Conservation (phyloP, 306 rosid species). For the Heteromeles arbutifolia region DNA sequence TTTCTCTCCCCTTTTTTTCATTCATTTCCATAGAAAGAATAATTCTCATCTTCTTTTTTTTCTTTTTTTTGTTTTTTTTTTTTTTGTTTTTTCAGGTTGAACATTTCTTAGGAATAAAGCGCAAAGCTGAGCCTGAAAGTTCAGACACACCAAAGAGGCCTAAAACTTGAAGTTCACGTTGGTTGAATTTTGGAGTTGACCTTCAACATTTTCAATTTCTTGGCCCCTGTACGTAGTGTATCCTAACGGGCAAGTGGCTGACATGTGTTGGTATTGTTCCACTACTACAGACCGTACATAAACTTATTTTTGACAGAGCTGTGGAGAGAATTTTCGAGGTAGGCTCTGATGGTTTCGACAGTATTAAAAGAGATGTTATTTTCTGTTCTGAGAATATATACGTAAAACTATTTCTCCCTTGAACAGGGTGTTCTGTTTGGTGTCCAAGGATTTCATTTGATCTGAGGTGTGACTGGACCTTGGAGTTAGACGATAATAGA, state of each 20-base stretch:
- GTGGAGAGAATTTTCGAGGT: not conserved
- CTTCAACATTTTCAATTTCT: not conserved
- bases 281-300: slow-evolving; percentile 4
- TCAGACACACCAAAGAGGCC: slow-evolving; percentile 52
- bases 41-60: not conserved
- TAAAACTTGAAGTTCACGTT: slow-evolving; percentile 37
- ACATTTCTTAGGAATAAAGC: slow-evolving; percentile 88
- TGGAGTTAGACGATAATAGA: not conserved
- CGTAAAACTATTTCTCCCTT: not conserved
- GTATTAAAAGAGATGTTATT: not conserved
- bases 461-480: not conserved
- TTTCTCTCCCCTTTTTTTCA: not conserved
- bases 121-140: slow-evolving; percentile 58
- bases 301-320: not conserved
- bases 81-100: slow-evolving; percentile 54
- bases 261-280: not conserved
- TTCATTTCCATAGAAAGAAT: not conserved
- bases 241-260: not conserved
- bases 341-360: not conserved
- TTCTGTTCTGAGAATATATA: not conserved
- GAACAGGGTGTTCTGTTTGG: not conserved
- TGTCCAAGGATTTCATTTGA: not conserved
- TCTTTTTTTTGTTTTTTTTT: too few relatives aligned
- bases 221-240: not conserved
- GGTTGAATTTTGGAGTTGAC: slow-evolving; percentile 16